A percentile compares a stretch with the other conserved stretches of the same genome.
phyloP scores from a whole-genome alignment of 768 basidiomycete genomes.

The Phanerodontia chrysosporium region DNA sequence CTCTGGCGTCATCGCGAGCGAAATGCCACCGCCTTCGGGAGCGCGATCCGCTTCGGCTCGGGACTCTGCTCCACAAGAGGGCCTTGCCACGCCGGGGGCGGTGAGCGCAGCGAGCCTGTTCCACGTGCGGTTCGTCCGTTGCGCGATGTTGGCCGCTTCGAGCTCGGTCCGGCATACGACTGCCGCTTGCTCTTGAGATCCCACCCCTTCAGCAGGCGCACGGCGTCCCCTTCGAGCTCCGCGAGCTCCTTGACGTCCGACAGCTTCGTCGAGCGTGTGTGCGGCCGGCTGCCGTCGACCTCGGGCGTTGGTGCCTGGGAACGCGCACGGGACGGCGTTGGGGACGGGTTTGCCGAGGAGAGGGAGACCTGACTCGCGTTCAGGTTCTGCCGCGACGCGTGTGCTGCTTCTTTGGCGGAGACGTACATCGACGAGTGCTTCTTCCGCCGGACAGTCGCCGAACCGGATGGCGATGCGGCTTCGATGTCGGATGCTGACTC shows the following conservation, averaged over 20 bases:
- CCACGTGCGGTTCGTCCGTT: slow-evolving; percentile 19
- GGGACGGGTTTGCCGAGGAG: slow-evolving; percentile 10
- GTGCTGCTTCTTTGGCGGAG: background rate
- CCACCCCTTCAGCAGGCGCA: slow-evolving; percentile 10
- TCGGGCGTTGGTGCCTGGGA: slow-evolving; percentile 9
- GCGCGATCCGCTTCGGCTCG: slow-evolving; percentile 3
- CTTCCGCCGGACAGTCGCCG: slow-evolving; percentile 37
- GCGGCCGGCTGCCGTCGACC: background rate
- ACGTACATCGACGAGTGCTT: slow-evolving; percentile 40
- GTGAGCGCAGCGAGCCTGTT: slow-evolving; percentile 63
- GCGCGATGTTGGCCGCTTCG: slow-evolving; percentile 34
- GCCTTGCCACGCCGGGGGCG: slow-evolving; percentile 41
- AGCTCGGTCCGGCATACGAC: slow-evolving; percentile 26
- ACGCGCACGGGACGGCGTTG: slow-evolving; percentile 7
- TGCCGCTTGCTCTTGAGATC: slow-evolving; percentile 24
- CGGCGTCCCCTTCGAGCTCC: slow-evolving; percentile 26
- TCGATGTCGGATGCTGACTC: slow-evolving; percentile 66
- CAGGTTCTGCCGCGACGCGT: slow-evolving; percentile 24
- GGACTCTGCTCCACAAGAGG: slow-evolving; percentile 24
- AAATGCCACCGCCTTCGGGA: background rate
- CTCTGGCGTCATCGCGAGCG: slow-evolving; percentile 80
- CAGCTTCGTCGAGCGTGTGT: slow-evolving; percentile 40
- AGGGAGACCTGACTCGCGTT: slow-evolving; percentile 47
- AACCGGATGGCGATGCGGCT: slow-evolving; percentile 26
- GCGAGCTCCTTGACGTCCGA: slow-evolving; percentile 70